Evolutionary conservation across 2,329 filamentous ascomycete genomes (phyloP).

Genomic region (Myriosclerotinia curreyana): DNA sequence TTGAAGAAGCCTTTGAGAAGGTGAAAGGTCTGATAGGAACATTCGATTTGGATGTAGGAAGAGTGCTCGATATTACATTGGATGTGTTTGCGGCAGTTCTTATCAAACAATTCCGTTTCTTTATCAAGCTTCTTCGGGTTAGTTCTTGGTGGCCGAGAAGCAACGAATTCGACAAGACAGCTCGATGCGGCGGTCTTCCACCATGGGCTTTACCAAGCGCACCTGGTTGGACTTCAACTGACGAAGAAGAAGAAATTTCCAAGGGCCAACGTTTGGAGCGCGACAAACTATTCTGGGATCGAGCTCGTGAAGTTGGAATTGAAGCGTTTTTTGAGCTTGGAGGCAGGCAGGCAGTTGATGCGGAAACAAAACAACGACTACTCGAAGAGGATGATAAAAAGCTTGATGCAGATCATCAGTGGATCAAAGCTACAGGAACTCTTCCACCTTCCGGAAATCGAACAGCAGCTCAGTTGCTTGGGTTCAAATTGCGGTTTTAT

Average conservation of each 20-base stretch:
- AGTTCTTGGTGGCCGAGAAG: slow-evolving; percentile 96
- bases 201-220: slow-evolving; percentile 78
- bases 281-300: slow-evolving; percentile 76
- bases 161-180: slow-evolving; percentile 46
- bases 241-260: slow-evolving; percentile 64
- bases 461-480: slow-evolving; percentile 88
- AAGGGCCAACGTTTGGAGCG: slow-evolving; percentile 57
- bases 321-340: slow-evolving; percentile 89
- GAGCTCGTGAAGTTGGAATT: slow-evolving; percentile 72
- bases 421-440: slow-evolving; percentile 78
- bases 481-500: slow-evolving; percentile 97
- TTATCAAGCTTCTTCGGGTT: slow-evolving; percentile 83
- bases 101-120: slow-evolving; percentile 90
- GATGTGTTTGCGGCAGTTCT: slow-evolving; percentile 93
- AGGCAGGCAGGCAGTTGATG: slow-evolving; percentile 61
- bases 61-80: slow-evolving; percentile 88
- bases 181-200: slow-evolving; percentile 64
- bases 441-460: slow-evolving; percentile 82
- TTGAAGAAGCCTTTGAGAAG: slow-evolving; percentile 82
- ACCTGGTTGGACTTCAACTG: slow-evolving; percentile 57
- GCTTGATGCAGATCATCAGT: slow-evolving; percentile 59
- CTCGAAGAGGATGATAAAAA: slow-evolving; percentile 43
- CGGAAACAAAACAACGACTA: slow-evolving; percentile 49
- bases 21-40: slow-evolving; percentile 95
- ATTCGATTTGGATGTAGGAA: slow-evolving; percentile 93